Conservation (phyloP, 306 rosid genomes). For the Vigna unguiculata region DNA sequence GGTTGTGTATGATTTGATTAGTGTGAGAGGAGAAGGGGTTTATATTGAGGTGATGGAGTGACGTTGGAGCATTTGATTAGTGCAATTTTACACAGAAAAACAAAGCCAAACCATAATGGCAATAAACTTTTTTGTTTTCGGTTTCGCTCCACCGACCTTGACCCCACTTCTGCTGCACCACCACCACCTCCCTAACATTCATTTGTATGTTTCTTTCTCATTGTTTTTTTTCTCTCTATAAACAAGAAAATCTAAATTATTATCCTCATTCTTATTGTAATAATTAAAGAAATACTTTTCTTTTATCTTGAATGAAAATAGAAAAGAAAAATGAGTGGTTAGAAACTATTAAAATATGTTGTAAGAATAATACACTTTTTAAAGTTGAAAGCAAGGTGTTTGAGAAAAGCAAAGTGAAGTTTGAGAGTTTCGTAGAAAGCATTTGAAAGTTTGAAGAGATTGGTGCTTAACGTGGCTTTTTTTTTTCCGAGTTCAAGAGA, state of each 20-base stretch:
- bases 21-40: conserved; percentile 27
- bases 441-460: too few species aligned
- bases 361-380: too few species aligned
- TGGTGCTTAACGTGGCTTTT: background rate
- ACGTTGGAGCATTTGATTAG: conserved; percentile 8
- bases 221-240: conserved; percentile 13
- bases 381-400: too few species aligned
- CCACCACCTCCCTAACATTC: conserved; percentile 9
- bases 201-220: background rate
- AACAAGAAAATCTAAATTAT: too few species aligned
- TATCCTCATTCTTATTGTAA: too few species aligned
- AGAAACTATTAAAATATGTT: too few species aligned
- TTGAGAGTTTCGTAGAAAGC: too few species aligned
- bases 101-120: background rate
- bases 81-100: background rate
- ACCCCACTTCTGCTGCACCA: conserved; percentile 5
- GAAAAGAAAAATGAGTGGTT: too few species aligned
- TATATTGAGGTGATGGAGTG: conserved; percentile 28
- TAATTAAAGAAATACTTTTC: too few species aligned
- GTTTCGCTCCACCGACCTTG: conserved; percentile 31
- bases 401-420: too few species aligned
- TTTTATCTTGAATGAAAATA: too few species aligned
- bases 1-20: background rate
- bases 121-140: conserved; percentile 1
- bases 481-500: background rate